Evolutionary conservation across 306 rosid species (phyloP), one percentile per base, ranked within the genome.

Genomic region (Myrica gale): DNA sequence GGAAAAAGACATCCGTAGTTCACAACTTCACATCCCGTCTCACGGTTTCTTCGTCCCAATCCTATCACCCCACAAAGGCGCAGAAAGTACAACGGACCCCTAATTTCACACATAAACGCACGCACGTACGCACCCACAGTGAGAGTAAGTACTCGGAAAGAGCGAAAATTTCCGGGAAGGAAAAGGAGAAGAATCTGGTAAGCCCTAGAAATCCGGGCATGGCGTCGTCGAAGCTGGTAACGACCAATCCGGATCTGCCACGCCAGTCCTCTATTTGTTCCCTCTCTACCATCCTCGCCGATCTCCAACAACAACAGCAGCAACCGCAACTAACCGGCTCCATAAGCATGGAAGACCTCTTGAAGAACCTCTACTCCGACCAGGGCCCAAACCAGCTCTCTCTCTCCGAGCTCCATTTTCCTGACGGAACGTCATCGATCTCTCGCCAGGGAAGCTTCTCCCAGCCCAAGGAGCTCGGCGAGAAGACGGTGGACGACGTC

Each of bases 181-280:
- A 7, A 0, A 32, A 5, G 45, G 70, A 45, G n/a, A 37, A 7
- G 43, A 16, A 46, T 58, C 69, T 23, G 56, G 61, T 39, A 26
- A 46, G 68, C 69, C 84, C 89, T 69, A 69, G 73, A 84, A 84
- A 70, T 45, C 63, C 79, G 85, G 32, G 77, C 78, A 93, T 90
- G 98, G 93, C 97, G 79, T 89, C 95, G 79, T 81, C 96, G 66
- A 90, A 92, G 81, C 83, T 92, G 78, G 90, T 82, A 23, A 82
- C 91, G 67, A 69, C 90, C 78, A 93, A 85, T 86, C 57, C 94
- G 88, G 98, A 93, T 87, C 92, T 87, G 80, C 96, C 93, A 76
- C 91, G 89, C 43, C 85, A 87, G 71, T 88, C 92, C 4, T 84
- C 93, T 74, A 71, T 84, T 53, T 87, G 90, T 81, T 88, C 96